Evolutionary conservation across 352 stramenopile genomes (phyloP), one percentile per base, ranked within the genome.

Genomic region (Phytophthora foliorum): DNA sequence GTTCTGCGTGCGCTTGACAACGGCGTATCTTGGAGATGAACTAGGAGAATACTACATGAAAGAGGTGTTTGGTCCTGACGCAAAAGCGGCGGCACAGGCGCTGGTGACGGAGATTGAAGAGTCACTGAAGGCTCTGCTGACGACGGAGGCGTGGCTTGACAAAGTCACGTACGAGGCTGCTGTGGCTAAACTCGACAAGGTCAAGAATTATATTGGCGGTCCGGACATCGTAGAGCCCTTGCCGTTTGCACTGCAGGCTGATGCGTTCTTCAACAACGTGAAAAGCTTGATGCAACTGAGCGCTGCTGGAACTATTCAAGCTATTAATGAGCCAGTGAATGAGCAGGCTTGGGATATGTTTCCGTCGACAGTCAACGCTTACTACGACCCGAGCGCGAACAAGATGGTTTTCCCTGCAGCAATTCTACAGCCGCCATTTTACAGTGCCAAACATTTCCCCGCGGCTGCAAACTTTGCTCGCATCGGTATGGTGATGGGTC

Each of bases 351-450:
- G 89, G 89, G 86, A 90, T 82, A 97, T 98, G 92, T 95, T 90
- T 39, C 89, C 93, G 7, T 94, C 94, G 51, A 98, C 91, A 0
- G 90, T 98, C 19, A 98, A 98, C 80, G 94, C 90, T 3, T 92
- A 90, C 68, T 86, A 93, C 62, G 73, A 87, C 4, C 80, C 75
- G 3, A 88, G 74, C 34, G 76, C 71, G 8, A 92, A 92, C 66
- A 95, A 98, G 65, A 98, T 98, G 74, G 92, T 98, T 4, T 98
- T 98, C 70, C 95, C 95, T 17, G 81, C 95, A 9, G 95, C 93
- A 24, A 98, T 98, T 60, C 57, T 98, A 21, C 95, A 98, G 70
- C 91, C 91, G 27, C 81, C 81, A 22, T 87, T 89, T 51, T 89
- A 89, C 71, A 86, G 94, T 57, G 80, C 81, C 17, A 77, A 95